Conservation (phyloP, 2,329 filamentous ascomycete species). For the Diaporthe ampelina region DNA sequence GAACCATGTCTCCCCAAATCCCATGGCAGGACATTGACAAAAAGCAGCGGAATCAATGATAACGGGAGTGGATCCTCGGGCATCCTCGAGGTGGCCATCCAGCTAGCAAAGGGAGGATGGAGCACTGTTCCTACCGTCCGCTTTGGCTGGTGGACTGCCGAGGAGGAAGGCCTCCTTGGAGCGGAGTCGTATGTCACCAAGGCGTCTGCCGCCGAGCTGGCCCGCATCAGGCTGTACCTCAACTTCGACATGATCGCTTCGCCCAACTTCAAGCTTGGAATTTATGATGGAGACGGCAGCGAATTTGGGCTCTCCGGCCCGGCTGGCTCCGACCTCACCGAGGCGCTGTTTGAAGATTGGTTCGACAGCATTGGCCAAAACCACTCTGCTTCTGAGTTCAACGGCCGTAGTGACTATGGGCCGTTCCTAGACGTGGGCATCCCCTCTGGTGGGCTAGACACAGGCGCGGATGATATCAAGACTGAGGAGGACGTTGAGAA, state of each 20-base stretch:
- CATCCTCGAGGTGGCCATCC: constrained; percentile 54
- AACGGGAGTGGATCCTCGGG: constrained; percentile 59
- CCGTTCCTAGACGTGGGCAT: constrained; percentile 71
- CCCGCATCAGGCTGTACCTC: constrained; percentile 54
- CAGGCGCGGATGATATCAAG: constrained; percentile 59
- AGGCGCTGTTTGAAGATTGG: constrained; percentile 20
- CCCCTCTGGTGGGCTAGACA: constrained; percentile 69
- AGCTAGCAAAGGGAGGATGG: constrained; percentile 47
- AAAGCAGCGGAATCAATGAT: constrained; percentile 57
- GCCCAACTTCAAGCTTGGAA: constrained; percentile 42
- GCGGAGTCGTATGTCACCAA: constrained; percentile 55
- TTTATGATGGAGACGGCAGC: constrained; percentile 28
- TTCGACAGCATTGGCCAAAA: constrained; percentile 46
- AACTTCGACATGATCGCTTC: constrained; percentile 60
- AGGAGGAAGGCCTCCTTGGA: constrained; percentile 57
- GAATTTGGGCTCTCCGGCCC: constrained; percentile 23
- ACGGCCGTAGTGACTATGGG: constrained; percentile 72
- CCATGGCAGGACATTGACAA: background rate
- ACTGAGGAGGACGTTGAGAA: constrained; percentile 19
- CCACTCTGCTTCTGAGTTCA: constrained; percentile 54
- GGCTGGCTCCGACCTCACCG: constrained; percentile 14
- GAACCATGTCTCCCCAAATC: background rate
- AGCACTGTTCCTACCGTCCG: constrained; percentile 52
- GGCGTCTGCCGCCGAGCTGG: constrained; percentile 49
- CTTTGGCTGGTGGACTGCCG: constrained; percentile 61